Percentiles rank a stretch among this genome's conserved stretches.
phyloP scores from a whole-genome alignment of 2,329 filamentous ascomycete genomes.

The Xylaria hypoxylon region DNA sequence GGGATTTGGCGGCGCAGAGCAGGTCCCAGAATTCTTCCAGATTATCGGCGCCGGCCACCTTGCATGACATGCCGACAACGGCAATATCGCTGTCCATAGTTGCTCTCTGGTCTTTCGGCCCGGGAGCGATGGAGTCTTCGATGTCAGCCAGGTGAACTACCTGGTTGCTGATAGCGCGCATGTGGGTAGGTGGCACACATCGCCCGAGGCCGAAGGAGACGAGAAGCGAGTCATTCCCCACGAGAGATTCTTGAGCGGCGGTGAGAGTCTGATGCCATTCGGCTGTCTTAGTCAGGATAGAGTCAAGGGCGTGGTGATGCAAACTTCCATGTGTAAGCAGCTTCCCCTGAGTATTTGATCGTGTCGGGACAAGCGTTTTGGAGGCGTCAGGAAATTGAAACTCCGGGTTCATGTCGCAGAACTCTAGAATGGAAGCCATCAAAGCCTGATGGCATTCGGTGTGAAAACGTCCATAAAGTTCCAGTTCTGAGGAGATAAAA shows the following conservation, averaged over 20 bases:
- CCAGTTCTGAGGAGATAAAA: slow-evolving; percentile 48
- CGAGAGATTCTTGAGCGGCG: slow-evolving; percentile 22
- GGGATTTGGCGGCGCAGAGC: slow-evolving; percentile 46
- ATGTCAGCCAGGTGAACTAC: slow-evolving; percentile 19
- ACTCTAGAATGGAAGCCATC: slow-evolving; percentile 40
- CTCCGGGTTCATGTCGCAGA: slow-evolving; percentile 45
- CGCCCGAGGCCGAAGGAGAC: slow-evolving; percentile 55
- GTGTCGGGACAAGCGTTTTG: slow-evolving; percentile 45
- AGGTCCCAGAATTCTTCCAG: slow-evolving; percentile 52
- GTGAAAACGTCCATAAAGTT: slow-evolving; percentile 52
- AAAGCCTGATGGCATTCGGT: slow-evolving; percentile 16
- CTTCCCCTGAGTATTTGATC: slow-evolving; percentile 30
- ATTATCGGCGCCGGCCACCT: slow-evolving; percentile 52
- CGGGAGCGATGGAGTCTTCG: slow-evolving; percentile 20
- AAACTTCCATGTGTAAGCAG: slow-evolving; percentile 43
- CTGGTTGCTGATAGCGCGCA: slow-evolving; percentile 24
- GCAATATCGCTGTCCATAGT: slow-evolving; percentile 47
- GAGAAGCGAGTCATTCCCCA: slow-evolving; percentile 36
- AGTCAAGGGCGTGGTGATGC: slow-evolving; percentile 48
- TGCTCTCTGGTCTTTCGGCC: slow-evolving; percentile 15
- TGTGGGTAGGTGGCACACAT: slow-evolving; percentile 49
- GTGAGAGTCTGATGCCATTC: slow-evolving; percentile 52
- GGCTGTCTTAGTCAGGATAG: slow-evolving; percentile 51
- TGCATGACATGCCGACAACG: slow-evolving; percentile 54
- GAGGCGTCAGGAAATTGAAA: slow-evolving; percentile 53